Evolutionary conservation across 257 asterid species (phyloP).

Genomic region (Fraxinus americana): DNA sequence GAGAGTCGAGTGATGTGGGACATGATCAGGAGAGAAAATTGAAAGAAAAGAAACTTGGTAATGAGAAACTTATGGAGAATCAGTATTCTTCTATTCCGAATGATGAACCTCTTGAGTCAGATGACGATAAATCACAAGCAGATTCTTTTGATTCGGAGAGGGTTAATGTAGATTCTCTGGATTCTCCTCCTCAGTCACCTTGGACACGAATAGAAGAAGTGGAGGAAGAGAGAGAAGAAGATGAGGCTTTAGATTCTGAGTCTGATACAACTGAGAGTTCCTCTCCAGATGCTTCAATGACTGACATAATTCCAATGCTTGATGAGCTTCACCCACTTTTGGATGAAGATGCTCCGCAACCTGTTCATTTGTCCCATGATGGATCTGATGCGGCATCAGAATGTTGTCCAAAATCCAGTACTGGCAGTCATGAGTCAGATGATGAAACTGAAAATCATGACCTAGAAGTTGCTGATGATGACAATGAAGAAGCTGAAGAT

Average conservation of each 20-base stretch:
- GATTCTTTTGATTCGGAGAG: slow-evolving; percentile 65
- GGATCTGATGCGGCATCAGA: slow-evolving; percentile 55
- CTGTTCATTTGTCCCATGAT: slow-evolving; percentile 40
- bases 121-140: slow-evolving; percentile 41
- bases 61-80: slow-evolving; percentile 28
- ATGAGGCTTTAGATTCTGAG: slow-evolving; percentile 54
- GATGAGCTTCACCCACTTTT: slow-evolving; percentile 95
- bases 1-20: slow-evolving; percentile 11
- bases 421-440: slow-evolving; percentile 45
- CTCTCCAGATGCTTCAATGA: slow-evolving; percentile 94
- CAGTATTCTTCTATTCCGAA: slow-evolving; percentile 31
- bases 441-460: slow-evolving; percentile 45
- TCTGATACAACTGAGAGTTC: slow-evolving; percentile 83
- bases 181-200: slow-evolving; percentile 45
- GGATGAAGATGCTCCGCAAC: slow-evolving; percentile 68
- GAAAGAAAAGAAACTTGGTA: slow-evolving; percentile 34
- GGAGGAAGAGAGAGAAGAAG: slow-evolving; percentile 43
- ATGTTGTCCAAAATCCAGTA: slow-evolving; percentile 37
- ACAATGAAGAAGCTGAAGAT: slow-evolving; percentile 36
- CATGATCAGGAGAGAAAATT: slow-evolving; percentile 14
- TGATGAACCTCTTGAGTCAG: slow-evolving; percentile 38
- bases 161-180: slow-evolving; percentile 51
- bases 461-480: slow-evolving; percentile 44
- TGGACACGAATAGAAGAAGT: slow-evolving; percentile 35
- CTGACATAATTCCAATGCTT: slow-evolving; percentile 88